phyloP scores from a whole-genome alignment of 2,329 filamentous ascomycete genomes.

The Xylaria sp. region DNA sequence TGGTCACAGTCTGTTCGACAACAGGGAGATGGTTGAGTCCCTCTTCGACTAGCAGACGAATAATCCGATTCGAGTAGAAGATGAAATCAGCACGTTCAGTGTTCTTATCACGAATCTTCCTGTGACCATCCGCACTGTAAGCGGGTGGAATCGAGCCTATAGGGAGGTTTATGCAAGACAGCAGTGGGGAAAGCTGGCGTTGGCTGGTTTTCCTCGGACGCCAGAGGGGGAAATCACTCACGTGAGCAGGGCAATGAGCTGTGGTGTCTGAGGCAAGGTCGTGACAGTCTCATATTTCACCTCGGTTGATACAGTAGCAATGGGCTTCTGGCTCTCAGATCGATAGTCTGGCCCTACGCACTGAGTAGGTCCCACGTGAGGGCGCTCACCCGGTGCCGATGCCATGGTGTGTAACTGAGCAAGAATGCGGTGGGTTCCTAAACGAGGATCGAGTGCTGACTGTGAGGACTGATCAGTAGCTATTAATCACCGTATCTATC shows the following conservation, averaged over 20 bases:
- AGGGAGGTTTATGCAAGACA: background rate
- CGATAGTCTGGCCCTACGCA: constrained; percentile 84
- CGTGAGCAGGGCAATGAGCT: constrained; percentile 97
- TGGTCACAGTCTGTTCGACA: constrained; percentile 87
- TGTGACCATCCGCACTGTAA: constrained; percentile 54
- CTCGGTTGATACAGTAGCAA: constrained; percentile 86
- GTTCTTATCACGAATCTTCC: constrained; percentile 92
- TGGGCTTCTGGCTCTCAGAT: constrained; percentile 79
- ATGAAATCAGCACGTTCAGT: constrained; percentile 97
- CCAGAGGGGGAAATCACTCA: constrained; percentile 64
- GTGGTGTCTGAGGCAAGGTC: constrained; percentile 90
- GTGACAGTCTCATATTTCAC: constrained; percentile 88
- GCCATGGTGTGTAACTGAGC: constrained; percentile 54
- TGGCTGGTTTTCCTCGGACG: constrained; percentile 7
- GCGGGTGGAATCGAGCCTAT: constrained; percentile 22
- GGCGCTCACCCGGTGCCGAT: constrained; percentile 45
- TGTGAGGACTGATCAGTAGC: constrained; percentile 11
- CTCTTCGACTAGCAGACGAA: constrained; percentile 94
- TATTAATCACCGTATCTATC: constrained; percentile 22
- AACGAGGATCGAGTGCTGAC: constrained; percentile 1
- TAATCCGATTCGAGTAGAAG: constrained; percentile 98
- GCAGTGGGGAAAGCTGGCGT: constrained; percentile 7
- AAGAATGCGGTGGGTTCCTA: background rate
- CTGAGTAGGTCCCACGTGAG: constrained; percentile 61
- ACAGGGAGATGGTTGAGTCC: constrained; percentile 96